Conservation (phyloP, 805 yeast species). For the Limtongozyma cylindracea region DNA sequence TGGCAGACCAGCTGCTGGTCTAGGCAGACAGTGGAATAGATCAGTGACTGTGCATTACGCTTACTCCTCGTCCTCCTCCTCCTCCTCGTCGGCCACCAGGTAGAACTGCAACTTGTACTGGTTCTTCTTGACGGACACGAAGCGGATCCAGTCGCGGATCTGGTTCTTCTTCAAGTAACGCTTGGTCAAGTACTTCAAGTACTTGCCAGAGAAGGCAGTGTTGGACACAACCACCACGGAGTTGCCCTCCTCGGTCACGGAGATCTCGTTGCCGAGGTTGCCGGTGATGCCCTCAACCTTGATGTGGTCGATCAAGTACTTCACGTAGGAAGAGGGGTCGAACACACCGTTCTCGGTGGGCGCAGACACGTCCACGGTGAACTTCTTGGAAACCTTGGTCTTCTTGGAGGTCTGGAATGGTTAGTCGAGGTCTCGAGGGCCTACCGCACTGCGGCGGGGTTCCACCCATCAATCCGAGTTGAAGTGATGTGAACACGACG, state of each 20-base stretch:
- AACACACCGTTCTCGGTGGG: constrained; percentile 95
- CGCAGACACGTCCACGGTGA: constrained; percentile 88
- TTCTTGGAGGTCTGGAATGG: constrained; percentile 46
- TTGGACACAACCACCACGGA: constrained; percentile 75
- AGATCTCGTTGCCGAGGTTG: constrained; percentile 88
- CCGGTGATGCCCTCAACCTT: constrained; percentile 94
- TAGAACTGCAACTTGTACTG: constrained; percentile 95
- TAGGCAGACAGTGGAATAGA: no score
- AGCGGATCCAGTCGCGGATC: constrained; percentile 99
- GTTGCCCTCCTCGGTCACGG: constrained; percentile 69
- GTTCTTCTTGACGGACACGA: constrained; percentile 87
- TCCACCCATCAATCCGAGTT: constrained; percentile 4
- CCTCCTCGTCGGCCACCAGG: constrained; percentile 90
- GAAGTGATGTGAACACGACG: constrained; percentile 13
- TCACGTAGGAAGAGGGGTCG: constrained; percentile 93
- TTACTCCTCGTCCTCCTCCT: constrained; percentile 82
- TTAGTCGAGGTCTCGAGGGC: no score
- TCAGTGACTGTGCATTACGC: no score
- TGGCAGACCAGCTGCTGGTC: no score
- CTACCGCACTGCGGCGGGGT: constrained; percentile 35
- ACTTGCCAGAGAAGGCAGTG: constrained; percentile 97
- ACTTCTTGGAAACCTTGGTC: constrained; percentile 55
- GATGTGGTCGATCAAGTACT: constrained; percentile 97
- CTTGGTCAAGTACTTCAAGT: constrained; percentile 98
- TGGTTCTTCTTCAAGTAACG: constrained; percentile 99